phyloP scores from a whole-genome alignment of 2,329 filamentous ascomycete species.

The Colletotrichum gloeosporioides region DNA sequence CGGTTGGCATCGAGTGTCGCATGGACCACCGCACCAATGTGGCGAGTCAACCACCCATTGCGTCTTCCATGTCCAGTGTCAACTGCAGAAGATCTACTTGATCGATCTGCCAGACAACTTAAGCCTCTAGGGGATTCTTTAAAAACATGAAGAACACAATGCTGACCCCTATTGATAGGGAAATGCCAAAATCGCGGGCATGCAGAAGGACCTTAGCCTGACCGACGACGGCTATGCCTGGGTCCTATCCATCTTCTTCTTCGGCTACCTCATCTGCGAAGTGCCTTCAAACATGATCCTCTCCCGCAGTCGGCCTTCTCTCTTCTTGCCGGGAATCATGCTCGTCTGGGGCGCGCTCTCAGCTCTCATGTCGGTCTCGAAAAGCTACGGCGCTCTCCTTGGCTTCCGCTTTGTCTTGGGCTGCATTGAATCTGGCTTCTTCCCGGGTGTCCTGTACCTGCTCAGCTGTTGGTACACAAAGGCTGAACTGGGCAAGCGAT shows the following conservation, averaged over 20 bases:
- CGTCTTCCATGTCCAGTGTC: background rate
- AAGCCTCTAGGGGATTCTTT: background rate
- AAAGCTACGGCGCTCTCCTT: constrained; percentile 52
- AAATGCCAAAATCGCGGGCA: constrained; percentile 57
- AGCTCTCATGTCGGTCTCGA: constrained; percentile 54
- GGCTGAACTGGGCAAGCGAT: constrained; percentile 46
- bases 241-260: constrained; percentile 59
- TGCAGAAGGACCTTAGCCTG: constrained; percentile 50
- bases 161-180: constrained; percentile 30
- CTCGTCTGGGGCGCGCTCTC: constrained; percentile 50
- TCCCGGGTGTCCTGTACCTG: constrained; percentile 55
- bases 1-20: background rate
- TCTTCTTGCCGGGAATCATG: constrained; percentile 59
- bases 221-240: constrained; percentile 55
- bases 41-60: background rate
- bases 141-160: background rate
- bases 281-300: constrained; percentile 61
- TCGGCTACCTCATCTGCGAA: constrained; percentile 58
- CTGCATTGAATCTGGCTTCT: constrained; percentile 55
- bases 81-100: background rate
- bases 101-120: background rate
- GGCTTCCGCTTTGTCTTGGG: constrained; percentile 52
- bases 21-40: background rate
- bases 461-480: constrained; percentile 62
- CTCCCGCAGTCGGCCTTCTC: constrained; percentile 49